A percentile compares a stretch with the other conserved stretches of the same genome.
phyloP scores from a whole-genome alignment of 495 filamentous ascomycete species.

The Xylaria scruposa region DNA sequence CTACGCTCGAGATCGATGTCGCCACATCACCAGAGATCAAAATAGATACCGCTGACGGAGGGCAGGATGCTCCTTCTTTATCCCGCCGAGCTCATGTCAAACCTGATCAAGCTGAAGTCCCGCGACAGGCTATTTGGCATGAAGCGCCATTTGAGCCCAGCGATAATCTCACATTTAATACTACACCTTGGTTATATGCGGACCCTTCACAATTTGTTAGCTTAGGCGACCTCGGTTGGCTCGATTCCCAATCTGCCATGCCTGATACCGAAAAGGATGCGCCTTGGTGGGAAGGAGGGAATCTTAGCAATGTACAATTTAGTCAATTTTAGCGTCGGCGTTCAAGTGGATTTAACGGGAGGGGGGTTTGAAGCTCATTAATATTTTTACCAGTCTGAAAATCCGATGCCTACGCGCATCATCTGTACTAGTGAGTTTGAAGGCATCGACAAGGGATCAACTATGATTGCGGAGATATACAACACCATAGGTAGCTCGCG shows the following conservation, averaged over 20 bases:
- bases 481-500: neutral
- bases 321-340: constrained; percentile 31
- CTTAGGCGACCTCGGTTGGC: constrained; percentile 49
- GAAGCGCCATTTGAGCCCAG: constrained; percentile 43
- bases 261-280: constrained; percentile 46
- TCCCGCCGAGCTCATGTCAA: constrained; percentile 36
- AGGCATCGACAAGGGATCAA: neutral
- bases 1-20: constrained; percentile 53
- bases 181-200: constrained; percentile 54
- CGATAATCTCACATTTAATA: constrained; percentile 55
- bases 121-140: constrained; percentile 39
- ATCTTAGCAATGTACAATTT: constrained; percentile 40
- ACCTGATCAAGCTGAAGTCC: constrained; percentile 29
- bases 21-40: constrained; percentile 54
- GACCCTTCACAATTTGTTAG: constrained; percentile 51
- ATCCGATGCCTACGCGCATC: neutral
- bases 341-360: constrained; percentile 3
- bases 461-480: neutral
- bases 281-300: constrained; percentile 56
- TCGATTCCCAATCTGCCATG: constrained; percentile 43
- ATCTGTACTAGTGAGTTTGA: neutral
- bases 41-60: constrained; percentile 53
- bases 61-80: constrained; percentile 50
- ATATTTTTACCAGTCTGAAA: neutral
- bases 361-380: neutral